phyloP scores from a whole-genome alignment of 257 asterid species.

The Capsicum rhomboideum region DNA sequence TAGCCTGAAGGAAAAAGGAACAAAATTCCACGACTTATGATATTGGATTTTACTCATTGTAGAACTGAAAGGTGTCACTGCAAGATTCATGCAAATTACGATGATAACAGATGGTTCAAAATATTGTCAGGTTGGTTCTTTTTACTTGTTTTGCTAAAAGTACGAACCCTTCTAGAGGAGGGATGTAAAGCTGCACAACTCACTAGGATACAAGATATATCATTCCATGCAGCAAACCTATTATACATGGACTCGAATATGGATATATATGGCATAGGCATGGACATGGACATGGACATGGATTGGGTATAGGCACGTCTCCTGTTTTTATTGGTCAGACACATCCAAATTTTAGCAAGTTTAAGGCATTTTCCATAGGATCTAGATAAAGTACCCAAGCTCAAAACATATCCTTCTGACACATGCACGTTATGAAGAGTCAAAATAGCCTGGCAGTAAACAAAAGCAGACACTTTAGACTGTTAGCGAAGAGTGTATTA shows the following conservation, averaged over 20 bases:
- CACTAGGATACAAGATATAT: background rate
- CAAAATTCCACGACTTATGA: background rate
- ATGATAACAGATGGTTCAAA: background rate
- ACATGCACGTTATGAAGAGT: background rate
- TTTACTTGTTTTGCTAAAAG: background rate
- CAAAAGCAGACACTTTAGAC: background rate
- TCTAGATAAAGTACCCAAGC: background rate
- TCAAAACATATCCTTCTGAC: background rate
- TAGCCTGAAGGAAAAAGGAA: background rate
- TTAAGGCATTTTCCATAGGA: background rate
- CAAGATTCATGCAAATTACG: background rate
- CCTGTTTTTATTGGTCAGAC: background rate
- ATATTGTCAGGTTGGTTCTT: background rate
- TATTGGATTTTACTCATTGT: background rate
- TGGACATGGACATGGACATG: background rate
- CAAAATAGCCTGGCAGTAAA: background rate
- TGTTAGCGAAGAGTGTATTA: background rate
- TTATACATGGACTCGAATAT: background rate
- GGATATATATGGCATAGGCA: background rate
- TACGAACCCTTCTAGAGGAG: background rate
- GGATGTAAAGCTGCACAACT: background rate
- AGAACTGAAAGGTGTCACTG: background rate
- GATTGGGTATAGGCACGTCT: background rate
- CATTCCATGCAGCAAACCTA: background rate
- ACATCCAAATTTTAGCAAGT: background rate